A percentile compares a stretch with the other conserved stretches of the same genome.
Conservation (phyloP, 2,329 filamentous ascomycete genomes). For the Colletotrichum tropicicola region DNA sequence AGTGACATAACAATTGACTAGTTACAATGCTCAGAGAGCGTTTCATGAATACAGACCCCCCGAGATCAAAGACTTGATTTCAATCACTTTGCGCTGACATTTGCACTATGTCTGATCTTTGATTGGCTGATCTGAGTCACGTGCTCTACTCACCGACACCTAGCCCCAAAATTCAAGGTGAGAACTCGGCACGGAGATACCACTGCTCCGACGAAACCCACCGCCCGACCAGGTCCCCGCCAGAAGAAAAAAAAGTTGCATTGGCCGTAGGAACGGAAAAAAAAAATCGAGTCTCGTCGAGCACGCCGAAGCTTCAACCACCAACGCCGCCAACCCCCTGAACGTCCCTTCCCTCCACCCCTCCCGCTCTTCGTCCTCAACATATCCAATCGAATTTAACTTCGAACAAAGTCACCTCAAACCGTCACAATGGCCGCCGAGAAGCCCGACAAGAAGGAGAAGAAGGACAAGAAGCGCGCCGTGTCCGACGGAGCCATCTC, state of each 20-base stretch:
- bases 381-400: too few species aligned
- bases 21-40: too few species aligned
- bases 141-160: background rate
- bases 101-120: background rate
- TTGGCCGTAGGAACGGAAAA: background rate
- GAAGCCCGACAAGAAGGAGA: slow-evolving; percentile 57
- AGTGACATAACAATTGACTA: too few species aligned
- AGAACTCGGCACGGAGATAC: slow-evolving; percentile 20
- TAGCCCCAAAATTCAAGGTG: background rate
- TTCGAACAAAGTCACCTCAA: background rate
- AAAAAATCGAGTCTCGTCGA: slow-evolving; percentile 13
- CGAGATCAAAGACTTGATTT: background rate
- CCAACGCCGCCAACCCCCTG: background rate
- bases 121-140: background rate
- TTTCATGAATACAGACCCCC: background rate
- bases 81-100: slow-evolving; percentile 17
- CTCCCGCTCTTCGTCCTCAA: background rate
- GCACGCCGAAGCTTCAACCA: slow-evolving; percentile 7
- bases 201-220: background rate
- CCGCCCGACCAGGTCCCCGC: background rate
- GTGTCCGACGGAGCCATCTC: slow-evolving; percentile 33
- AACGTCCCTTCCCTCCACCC: background rate
- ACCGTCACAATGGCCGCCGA: slow-evolving; percentile 54
- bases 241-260: slow-evolving; percentile 13
- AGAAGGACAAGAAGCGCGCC: slow-evolving; percentile 42